These are phyloP conservation scores for Fusarium pseudocircinatum DNA, from an alignment of 2,329 filamentous ascomycete species.

Conservation along the genomic window DNA sequence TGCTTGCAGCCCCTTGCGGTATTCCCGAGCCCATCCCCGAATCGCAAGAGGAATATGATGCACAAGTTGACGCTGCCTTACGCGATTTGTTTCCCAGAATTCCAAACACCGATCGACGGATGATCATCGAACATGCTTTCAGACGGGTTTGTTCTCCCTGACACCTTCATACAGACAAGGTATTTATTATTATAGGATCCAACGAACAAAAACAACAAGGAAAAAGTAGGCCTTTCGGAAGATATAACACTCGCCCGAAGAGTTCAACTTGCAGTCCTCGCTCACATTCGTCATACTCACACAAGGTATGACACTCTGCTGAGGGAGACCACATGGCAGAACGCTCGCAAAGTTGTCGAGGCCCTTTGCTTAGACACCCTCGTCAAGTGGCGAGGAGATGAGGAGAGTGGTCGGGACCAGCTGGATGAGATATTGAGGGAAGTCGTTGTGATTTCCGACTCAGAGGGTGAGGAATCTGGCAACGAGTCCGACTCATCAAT, in stretches of 20 bases:
- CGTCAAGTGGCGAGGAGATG: slow-evolving; percentile 77
- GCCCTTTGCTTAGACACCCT: slow-evolving; percentile 70
- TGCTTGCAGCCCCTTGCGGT: slow-evolving; percentile 38
- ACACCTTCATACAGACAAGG: not conserved
- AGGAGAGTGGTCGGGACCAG: slow-evolving; percentile 74
- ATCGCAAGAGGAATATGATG: slow-evolving; percentile 67
- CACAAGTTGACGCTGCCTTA: slow-evolving; percentile 69
- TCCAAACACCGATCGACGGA: slow-evolving; percentile 69
- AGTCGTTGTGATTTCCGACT: slow-evolving; percentile 73
- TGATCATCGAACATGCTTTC: slow-evolving; percentile 71
- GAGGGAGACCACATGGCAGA: slow-evolving; percentile 65
- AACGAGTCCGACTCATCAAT: slow-evolving; percentile 50
- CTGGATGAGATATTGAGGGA: slow-evolving; percentile 73
- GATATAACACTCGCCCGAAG: slow-evolving; percentile 68
- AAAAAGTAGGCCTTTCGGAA: slow-evolving; percentile 66
- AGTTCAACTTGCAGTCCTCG: slow-evolving; percentile 72
- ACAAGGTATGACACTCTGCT: slow-evolving; percentile 72
- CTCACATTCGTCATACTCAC: slow-evolving; percentile 73
- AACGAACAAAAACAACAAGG: slow-evolving; percentile 61
- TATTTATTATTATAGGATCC: slow-evolving; percentile 53
- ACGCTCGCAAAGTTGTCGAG: slow-evolving; percentile 70
- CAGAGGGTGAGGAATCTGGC: slow-evolving; percentile 58
- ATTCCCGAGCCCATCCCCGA: slow-evolving; percentile 68
- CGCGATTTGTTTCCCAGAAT: slow-evolving; percentile 73
- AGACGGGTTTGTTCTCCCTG: slow-evolving; percentile 60